Percentiles rank a stretch among this genome's conserved stretches.
phyloP scores from a whole-genome alignment of 441 rosid species.

The Heliophila coronopifolia region DNA sequence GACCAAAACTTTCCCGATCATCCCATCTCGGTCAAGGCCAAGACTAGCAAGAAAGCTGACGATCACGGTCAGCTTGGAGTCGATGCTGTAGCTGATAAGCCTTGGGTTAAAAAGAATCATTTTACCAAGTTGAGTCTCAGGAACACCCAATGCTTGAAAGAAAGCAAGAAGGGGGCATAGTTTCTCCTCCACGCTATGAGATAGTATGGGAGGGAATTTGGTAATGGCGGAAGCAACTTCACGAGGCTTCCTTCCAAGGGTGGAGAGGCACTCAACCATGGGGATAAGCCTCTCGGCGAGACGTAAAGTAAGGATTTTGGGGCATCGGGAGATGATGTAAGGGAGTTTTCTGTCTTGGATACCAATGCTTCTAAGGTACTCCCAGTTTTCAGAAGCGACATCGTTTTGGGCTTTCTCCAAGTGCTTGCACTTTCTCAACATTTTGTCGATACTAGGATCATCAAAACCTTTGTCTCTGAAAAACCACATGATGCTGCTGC shows the following conservation, averaged over 20 bases:
- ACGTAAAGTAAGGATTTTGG: conserved; percentile 69
- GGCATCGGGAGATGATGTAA: conserved; percentile 64
- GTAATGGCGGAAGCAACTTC: conserved; percentile 76
- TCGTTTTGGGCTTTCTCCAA: conserved; percentile 52
- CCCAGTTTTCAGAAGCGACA: conserved; percentile 78
- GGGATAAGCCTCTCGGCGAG: conserved; percentile 72
- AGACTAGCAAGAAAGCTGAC: conserved; percentile 64
- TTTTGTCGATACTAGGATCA: conserved; percentile 50
- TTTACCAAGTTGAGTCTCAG: conserved; percentile 80
- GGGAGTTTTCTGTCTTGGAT: conserved; percentile 86
- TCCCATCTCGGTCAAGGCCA: conserved; percentile 64
- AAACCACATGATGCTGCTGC: conserved; percentile 84
- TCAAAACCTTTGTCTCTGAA: conserved; percentile 78
- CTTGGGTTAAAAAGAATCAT: conserved; percentile 76
- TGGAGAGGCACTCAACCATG: conserved; percentile 74
- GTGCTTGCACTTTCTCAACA: conserved; percentile 80
- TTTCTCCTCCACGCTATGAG: conserved; percentile 89
- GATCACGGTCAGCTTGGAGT: conserved; percentile 51
- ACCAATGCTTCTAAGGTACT: conserved; percentile 60
- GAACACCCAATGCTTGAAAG: conserved; percentile 76
- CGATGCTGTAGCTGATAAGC: conserved; percentile 88
- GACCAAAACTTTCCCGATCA: conserved; percentile 65
- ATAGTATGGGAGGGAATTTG: conserved; percentile 76
- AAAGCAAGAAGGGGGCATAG: conserved; percentile 94
- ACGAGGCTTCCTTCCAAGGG: conserved; percentile 50